Percentiles rank a stretch among this genome's conserved stretches.
Conservation (phyloP, 306 rosid species). For the Fragaria iinumae region DNA sequence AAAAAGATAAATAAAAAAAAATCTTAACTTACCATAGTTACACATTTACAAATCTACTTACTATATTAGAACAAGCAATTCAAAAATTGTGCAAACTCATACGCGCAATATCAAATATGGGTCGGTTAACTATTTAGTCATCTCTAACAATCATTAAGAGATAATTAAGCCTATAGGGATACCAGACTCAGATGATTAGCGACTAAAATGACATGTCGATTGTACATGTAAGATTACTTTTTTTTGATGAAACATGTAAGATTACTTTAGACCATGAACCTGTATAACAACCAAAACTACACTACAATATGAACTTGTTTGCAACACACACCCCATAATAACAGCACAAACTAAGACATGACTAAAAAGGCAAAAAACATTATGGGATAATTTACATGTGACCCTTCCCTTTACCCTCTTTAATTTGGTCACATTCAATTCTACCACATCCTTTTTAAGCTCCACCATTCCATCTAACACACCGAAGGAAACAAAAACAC, state of each 20-base stretch:
- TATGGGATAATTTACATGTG: neutral
- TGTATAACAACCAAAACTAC: neutral
- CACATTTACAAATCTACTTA: neutral
- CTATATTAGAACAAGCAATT: neutral
- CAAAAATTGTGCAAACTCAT: neutral
- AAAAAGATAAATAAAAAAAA: neutral
- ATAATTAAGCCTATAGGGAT: too few species aligned
- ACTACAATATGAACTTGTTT: too few species aligned
- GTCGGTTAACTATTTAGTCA: too few species aligned
- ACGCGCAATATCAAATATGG: too few species aligned
- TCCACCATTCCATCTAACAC: neutral
- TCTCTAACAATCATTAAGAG: too few species aligned
- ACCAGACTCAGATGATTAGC: too few species aligned
- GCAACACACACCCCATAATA: too few species aligned
- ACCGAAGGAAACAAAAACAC: neutral
- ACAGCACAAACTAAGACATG: neutral
- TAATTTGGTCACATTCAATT: neutral
- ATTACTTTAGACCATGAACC: neutral
- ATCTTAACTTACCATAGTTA: neutral
- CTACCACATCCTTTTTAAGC: conserved; percentile 11
- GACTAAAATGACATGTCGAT: too few species aligned
- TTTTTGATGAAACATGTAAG: too few species aligned
- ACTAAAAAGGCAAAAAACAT: neutral
- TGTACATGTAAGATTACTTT: too few species aligned
- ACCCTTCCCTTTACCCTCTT: neutral